Base-by-base conservation (phyloP, 1,139 yeast genomes). In the Saccharomyces uvarum region DNA sequence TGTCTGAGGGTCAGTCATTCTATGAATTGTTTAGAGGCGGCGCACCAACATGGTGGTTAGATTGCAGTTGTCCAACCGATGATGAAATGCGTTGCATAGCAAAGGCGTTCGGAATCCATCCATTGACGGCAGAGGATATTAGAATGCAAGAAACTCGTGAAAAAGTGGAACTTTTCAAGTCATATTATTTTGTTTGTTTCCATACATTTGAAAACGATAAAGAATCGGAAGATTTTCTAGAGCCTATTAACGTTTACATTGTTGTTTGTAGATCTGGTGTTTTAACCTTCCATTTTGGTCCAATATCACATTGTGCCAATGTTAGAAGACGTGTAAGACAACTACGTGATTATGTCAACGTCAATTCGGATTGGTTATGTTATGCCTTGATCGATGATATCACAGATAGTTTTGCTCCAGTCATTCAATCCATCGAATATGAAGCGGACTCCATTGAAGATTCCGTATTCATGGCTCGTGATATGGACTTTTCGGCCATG, bases 371-470 rank as follows among this genome's bases (percentile, higher is more conserved):
- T 72, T 90, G 97, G 97, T 74, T 90, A 51, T 90, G 96, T 71
- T 90, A 90, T 72, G 97, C 97, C 8, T 72, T 90, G 59, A 87
- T 90, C 60, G 97, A 90, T 78, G 97, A 90, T 68, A 90, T 90
- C 61, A 88, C 96, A 8, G 97, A 90, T 79, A 85, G 90, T 50
- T 90, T 89, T 71, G 96, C 95, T 14, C 97, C 97, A 1, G 86
- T 88, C 5, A 88, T 90, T 59, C 88, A 86, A 53, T 85, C 85
- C 1, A 83, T 90, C 58, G 97, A 90, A 70, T 82, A 84, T 59
- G 97, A 90, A 69, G 96, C 96, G 0, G 97, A 90, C 73, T 86
- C 88, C 4, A 88, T 90, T 59, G 97, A 90, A 70, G 97, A 89
- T 63, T 83, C 90, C 3, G 89, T 85, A 6, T 84, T 84, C 63